Base-by-base conservation (phyloP, 371 early-diverging fungal genomes). In the Conidiobolus incongruus region DNA sequence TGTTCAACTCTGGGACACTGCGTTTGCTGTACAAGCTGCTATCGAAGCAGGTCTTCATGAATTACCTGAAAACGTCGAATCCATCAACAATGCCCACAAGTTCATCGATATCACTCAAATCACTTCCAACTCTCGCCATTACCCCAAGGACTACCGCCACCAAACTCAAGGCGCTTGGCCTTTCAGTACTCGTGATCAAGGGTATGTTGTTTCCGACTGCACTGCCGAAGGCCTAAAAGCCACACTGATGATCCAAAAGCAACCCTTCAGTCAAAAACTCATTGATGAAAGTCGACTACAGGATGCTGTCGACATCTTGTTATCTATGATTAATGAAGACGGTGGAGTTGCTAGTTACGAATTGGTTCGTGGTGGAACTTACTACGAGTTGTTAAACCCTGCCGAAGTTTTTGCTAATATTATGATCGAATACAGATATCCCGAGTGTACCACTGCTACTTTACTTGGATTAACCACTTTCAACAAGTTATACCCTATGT, bases 371-470 rank as follows among this genome's bases (percentile, higher is more conserved):
- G 87, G 80, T 0, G 74, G 81, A 2, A 49, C 53, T 45, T 62
- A 77, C 60, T 56, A 93, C 31, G 97, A 96, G 50, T 55, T 50
- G 43, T 55, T 94, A 39, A 96, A 96, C 53, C 89, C 94, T 19
- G 82, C 94, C 19, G 93, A 94, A 61, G 91, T 96, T 12, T 90
- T 90, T 70, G 75, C 75, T 45, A 61, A 85, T 51, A 92, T 94
- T 50, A 96, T 96, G 96, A 75, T 82, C 24, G 96, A 94, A 61
- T 93, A 96, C 64, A 65, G 70, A 40, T 96, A 96, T 58, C 84
- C 89, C 7, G 96, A 96, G 56, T 96, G 96, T 62, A 86, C 96
- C 4, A 90, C 95, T 1, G 80, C 90, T 20, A 86, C 80, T 8
- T 61, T 94, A 24, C 74, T 87, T 26, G 89, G 81, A 10, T 61